phyloP scores from a whole-genome alignment of 1,284 basidiomycete species.

The Leccinum holopus region DNA sequence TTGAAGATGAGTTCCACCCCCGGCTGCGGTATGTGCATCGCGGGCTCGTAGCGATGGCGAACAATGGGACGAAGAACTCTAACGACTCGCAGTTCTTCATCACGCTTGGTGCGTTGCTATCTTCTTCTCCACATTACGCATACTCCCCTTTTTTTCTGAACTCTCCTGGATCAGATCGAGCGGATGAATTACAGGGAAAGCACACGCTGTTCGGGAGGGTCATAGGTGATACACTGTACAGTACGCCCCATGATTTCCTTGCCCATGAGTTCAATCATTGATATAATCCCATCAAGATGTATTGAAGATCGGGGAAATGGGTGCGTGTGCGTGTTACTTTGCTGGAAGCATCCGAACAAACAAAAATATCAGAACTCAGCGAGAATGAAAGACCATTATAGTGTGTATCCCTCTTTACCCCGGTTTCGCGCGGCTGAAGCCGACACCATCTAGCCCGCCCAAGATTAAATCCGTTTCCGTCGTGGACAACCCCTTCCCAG shows the following conservation, averaged over 20 bases:
- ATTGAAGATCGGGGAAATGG: constrained; percentile 85
- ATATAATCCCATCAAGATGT: constrained; percentile 55
- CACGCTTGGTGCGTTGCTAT: constrained; percentile 63
- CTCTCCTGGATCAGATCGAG: constrained; percentile 56
- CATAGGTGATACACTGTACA: constrained; percentile 83
- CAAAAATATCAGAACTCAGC: constrained; percentile 65
- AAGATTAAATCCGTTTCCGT: constrained; percentile 82
- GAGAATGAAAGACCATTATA: constrained; percentile 83
- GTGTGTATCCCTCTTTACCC: constrained; percentile 45
- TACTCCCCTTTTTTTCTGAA: not conserved
- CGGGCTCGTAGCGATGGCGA: constrained; percentile 94
- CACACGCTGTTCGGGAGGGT: constrained; percentile 85
- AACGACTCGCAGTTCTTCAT: constrained; percentile 93
- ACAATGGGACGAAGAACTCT: constrained; percentile 79
- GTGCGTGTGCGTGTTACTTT: constrained; percentile 40
- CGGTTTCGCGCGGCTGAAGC: constrained; percentile 6
- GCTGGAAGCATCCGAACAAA: not conserved
- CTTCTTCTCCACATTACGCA: not conserved
- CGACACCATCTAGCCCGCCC: constrained; percentile 63
- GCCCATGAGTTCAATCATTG: not conserved
- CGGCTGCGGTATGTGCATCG: constrained; percentile 82
- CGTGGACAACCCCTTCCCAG: constrained; percentile 90
- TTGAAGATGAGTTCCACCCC: constrained; percentile 93
- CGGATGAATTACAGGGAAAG: constrained; percentile 86
- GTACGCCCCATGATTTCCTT: constrained; percentile 47